Conservation (phyloP, 441 rosid species). For the Pelargonium myrrhifolium region DNA sequence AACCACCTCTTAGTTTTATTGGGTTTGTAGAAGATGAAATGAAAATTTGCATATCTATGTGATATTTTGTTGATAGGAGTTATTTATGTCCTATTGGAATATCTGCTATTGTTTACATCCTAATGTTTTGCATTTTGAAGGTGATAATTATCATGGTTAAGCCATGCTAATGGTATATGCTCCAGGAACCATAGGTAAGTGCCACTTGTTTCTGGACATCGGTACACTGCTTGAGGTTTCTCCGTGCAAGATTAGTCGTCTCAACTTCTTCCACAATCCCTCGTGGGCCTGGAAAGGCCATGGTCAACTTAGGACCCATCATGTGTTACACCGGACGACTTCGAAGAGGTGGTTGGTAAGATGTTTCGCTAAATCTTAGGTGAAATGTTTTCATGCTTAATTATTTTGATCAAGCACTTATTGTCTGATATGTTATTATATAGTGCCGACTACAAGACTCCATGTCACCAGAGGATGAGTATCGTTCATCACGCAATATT, state of each 20-base stretch:
- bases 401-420: not conserved
- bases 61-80: too few relatives aligned
- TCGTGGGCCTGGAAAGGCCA: slow-evolving; percentile 34
- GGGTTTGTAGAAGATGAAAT: not conserved
- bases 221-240: slow-evolving; percentile 22
- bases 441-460: slow-evolving; percentile 55
- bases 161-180: slow-evolving; percentile 45
- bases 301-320: slow-evolving; percentile 26
- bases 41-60: not conserved
- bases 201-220: slow-evolving; percentile 20
- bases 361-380: not conserved
- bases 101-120: not conserved
- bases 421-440: slow-evolving; percentile 16
- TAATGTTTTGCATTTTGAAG: slow-evolving; percentile 26
- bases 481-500: slow-evolving; percentile 77
- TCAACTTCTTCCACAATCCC: slow-evolving; percentile 27
- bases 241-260: slow-evolving; percentile 20
- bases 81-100: not conserved
- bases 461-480: slow-evolving; percentile 60
- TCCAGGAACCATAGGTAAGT: slow-evolving; percentile 36
- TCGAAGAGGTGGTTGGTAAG: slow-evolving; percentile 55
- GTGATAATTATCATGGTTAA: slow-evolving; percentile 39
- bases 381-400: not conserved
- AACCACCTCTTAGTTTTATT: not conserved
- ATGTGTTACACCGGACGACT: slow-evolving; percentile 23